Evolutionary conservation across 1,139 yeast species (phyloP), one percentile per base, ranked within the genome.

Genomic region (Blastobotrys arbuscula): DNA sequence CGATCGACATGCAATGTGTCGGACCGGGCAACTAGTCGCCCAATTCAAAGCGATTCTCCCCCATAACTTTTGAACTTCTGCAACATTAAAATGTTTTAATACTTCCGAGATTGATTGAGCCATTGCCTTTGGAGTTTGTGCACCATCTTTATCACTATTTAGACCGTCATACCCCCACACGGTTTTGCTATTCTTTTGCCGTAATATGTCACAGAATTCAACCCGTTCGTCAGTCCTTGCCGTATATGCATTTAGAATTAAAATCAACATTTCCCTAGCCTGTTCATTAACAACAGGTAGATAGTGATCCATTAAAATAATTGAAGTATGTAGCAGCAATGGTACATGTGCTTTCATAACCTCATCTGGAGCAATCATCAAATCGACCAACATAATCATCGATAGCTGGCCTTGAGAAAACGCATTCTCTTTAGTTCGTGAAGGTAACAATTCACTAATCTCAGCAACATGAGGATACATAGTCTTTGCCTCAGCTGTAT

Each of bases 21-120:
- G 77, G 0, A 92, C 98, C 2, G 97, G 95, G 70, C 98, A 92
- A 1, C 96, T 82, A 0, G 98, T 92, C 0, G 98, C 97, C 98
- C 98, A 94, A 35, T 76, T 75, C 42, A 94, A 72, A 0, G 97
- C 87, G 1, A 80, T 81, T 43, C 84, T 71, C 46, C 95, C 84
- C 98, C 98, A 88, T 48, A 82, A 84, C 45, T 77, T 78, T 59
- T 84, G 94, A 24, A 90, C 69, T 2, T 73, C 74, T 0, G 67
- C 57, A 0, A 72, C 71, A 3, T 75, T 63, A 59, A 89, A 80
- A 1, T 85, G 74, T 26, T 75, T 77, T 36, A 89, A 63, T 2
- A 84, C 74, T 50, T 78, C 79, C 51, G 89, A 71, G 53, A 90
- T 70, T 24, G 45, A 39, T n/a, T 75, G 67, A 58, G 86, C 94